Evolutionary conservation across 768 basidiomycete genomes (phyloP).

Genomic region (Lactarius vividus): DNA sequence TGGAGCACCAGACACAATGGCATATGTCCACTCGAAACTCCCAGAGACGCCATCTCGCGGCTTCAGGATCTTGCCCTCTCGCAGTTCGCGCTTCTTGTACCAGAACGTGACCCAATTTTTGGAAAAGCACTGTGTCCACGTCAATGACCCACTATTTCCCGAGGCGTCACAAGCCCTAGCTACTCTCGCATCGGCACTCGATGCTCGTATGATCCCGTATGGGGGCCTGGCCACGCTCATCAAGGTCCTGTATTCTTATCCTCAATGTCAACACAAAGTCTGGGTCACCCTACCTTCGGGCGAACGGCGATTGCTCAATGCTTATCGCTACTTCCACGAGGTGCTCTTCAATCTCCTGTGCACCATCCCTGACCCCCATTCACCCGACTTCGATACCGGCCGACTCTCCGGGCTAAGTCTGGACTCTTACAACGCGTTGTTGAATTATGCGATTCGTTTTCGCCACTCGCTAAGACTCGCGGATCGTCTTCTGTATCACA

Average conservation of each 20-base stretch:
- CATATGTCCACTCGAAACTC: slow-evolving; percentile 31
- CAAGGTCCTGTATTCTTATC: slow-evolving; percentile 27
- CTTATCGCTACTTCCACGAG: slow-evolving; percentile 35
- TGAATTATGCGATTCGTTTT: slow-evolving; percentile 65
- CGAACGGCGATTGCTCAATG: slow-evolving; percentile 23
- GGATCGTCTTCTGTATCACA: slow-evolving; percentile 50
- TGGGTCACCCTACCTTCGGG: slow-evolving; percentile 28
- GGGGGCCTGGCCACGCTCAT: slow-evolving; percentile 23
- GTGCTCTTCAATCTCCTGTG: slow-evolving; percentile 33
- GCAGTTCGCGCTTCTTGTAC: slow-evolving; percentile 1
- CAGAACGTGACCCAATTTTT: slow-evolving; percentile 24
- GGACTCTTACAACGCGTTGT: slow-evolving; percentile 55
- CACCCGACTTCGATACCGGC: neutral
- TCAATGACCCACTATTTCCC: slow-evolving; percentile 22
- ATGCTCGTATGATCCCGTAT: slow-evolving; percentile 13
- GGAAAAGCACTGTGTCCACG: slow-evolving; percentile 19
- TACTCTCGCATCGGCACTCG: slow-evolving; percentile 20
- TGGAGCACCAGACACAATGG: slow-evolving; percentile 28
- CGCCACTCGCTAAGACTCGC: slow-evolving; percentile 51
- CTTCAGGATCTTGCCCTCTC: slow-evolving; percentile 6
- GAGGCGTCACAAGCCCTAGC: slow-evolving; percentile 27
- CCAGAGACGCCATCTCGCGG: slow-evolving; percentile 10
- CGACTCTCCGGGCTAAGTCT: slow-evolving; percentile 38
- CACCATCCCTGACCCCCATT: slow-evolving; percentile 10
- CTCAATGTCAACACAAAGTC: slow-evolving; percentile 29